Conservation (phyloP, 2,329 filamentous ascomycete species). For the Immersiporthe knoxdaviesiana region DNA sequence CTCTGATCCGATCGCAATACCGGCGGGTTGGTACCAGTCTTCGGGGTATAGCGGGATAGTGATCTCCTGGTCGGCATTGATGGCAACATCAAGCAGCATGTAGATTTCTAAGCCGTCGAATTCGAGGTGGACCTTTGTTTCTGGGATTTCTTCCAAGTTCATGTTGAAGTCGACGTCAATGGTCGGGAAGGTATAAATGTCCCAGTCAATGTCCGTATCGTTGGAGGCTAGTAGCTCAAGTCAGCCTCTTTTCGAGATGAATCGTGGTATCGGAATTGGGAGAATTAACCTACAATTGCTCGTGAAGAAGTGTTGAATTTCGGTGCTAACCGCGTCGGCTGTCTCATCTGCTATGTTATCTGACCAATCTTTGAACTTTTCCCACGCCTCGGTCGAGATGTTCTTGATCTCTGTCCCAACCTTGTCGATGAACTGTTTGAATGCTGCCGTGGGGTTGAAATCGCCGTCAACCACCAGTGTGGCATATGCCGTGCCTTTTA, state of each 20-base stretch:
- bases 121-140: constrained; percentile 47
- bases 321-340: constrained; percentile 35
- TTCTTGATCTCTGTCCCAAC: constrained; percentile 41
- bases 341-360: constrained; percentile 39
- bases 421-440: constrained; percentile 40
- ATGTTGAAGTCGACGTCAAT: constrained; percentile 49
- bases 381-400: constrained; percentile 33
- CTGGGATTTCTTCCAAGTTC: constrained; percentile 47
- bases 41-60: constrained; percentile 53
- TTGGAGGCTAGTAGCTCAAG: background rate
- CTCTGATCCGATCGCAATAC: constrained; percentile 45
- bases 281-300: constrained; percentile 30
- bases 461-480: constrained; percentile 45
- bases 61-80: constrained; percentile 48
- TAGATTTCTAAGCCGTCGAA: constrained; percentile 59
- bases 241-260: background rate
- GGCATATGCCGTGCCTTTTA: constrained; percentile 50
- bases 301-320: constrained; percentile 31
- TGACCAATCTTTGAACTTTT: constrained; percentile 30
- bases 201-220: constrained; percentile 35
- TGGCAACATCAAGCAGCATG: constrained; percentile 47
- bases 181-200: constrained; percentile 41
- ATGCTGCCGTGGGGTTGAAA: constrained; percentile 44
- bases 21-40: constrained; percentile 43
- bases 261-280: background rate